Percentiles rank a stretch among this genome's conserved stretches.
These are phyloP conservation scores for Aureobasidium sp. DNA, from an alignment of 2,329 filamentous ascomycete species.

Conservation along the genomic window DNA sequence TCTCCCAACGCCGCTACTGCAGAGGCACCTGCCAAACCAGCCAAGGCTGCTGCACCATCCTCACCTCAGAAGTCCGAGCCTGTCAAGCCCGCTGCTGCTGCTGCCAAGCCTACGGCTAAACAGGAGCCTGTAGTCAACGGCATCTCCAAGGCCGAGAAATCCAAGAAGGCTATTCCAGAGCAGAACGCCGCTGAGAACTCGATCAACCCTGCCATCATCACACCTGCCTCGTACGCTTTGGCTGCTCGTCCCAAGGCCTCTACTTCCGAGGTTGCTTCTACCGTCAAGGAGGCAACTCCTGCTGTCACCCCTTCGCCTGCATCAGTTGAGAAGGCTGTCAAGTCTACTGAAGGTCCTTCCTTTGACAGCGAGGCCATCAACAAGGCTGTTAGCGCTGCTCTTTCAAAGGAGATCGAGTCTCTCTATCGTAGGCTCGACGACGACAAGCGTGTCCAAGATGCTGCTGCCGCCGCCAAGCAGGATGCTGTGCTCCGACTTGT, in stretches of 20 bases:
- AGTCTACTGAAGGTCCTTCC: constrained; percentile 19
- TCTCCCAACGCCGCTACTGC: constrained; percentile 28
- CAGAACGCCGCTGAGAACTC: neutral
- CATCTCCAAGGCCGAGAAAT: constrained; percentile 19
- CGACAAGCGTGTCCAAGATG: constrained; percentile 60
- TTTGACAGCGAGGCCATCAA: constrained; percentile 17
- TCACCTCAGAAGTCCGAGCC: constrained; percentile 23
- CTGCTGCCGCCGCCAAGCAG: constrained; percentile 57
- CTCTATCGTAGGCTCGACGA: constrained; percentile 59
- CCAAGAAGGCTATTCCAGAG: constrained; percentile 16
- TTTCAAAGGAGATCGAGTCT: constrained; percentile 42
- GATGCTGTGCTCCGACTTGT: constrained; percentile 63
- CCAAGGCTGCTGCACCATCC: constrained; percentile 27
- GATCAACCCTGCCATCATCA: constrained; percentile 28
- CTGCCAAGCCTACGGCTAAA: constrained; percentile 21
- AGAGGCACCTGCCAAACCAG: constrained; percentile 1
- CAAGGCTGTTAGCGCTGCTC: constrained; percentile 15
- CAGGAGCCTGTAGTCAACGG: constrained; percentile 20
- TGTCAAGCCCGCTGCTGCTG: constrained; percentile 20
- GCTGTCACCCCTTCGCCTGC: neutral
- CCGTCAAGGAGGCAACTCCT: neutral
- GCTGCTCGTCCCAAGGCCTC: constrained; percentile 26
- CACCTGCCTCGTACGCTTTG: constrained; percentile 37
- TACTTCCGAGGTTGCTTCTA: neutral
- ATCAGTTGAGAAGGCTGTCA: constrained; percentile 4